phyloP scores from a whole-genome alignment of 768 basidiomycete genomes.

The Trametes coccinea region DNA sequence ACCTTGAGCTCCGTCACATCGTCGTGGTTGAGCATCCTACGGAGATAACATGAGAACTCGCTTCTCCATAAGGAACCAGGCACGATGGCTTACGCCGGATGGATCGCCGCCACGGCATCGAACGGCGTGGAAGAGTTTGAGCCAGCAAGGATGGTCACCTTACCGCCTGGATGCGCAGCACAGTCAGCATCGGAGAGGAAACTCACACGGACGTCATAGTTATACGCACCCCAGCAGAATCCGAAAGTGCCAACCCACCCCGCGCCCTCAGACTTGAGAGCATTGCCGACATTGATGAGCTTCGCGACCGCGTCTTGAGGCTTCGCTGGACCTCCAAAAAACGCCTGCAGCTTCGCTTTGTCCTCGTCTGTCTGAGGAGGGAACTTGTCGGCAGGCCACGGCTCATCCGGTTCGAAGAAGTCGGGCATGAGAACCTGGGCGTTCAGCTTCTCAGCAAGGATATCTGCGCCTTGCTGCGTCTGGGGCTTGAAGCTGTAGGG shows the following conservation, averaged over 20 bases:
- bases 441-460: conserved; percentile 51
- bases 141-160: conserved; percentile 47
- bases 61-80: neutral
- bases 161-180: conserved; percentile 40
- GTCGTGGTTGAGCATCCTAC: conserved; percentile 50
- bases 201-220: neutral
- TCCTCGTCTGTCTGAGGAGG: conserved; percentile 56
- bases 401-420: conserved; percentile 55
- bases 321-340: conserved; percentile 57
- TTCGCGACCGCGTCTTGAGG: conserved; percentile 41
- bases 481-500: conserved; percentile 53
- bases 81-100: conserved; percentile 52
- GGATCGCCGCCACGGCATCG: conserved; percentile 50
- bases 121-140: conserved; percentile 42
- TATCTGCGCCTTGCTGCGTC: conserved; percentile 66
- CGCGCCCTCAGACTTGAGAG: conserved; percentile 44
- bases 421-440: conserved; percentile 68
- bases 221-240: conserved; percentile 54
- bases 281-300: conserved; percentile 42
- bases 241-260: conserved; percentile 51
- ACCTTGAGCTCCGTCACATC: conserved; percentile 53
- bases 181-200: neutral
- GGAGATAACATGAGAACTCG: neutral
- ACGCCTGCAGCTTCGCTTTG: conserved; percentile 53
- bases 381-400: conserved; percentile 50